Conservation (phyloP, 495 filamentous ascomycete species). For the Melanomma pulvis-pyrius region DNA sequence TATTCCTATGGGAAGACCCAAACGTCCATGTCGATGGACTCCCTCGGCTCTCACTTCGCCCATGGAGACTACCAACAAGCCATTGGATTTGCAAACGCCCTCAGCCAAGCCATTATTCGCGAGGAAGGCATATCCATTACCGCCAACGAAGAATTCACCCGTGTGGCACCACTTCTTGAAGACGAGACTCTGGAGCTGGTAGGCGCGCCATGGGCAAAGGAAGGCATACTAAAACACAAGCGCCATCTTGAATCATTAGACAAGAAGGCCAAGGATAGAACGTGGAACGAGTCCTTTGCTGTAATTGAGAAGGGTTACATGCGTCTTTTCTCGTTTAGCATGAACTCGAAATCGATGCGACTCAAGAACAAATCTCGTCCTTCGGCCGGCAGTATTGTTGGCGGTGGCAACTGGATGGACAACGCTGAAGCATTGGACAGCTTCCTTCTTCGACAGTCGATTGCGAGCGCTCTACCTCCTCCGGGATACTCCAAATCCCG, state of each 20-base stretch:
- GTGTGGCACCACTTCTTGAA: constrained; percentile 73
- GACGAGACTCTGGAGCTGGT: constrained; percentile 88
- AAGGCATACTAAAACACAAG: constrained; percentile 94
- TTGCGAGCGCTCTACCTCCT: constrained; percentile 84
- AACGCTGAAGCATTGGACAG: constrained; percentile 85
- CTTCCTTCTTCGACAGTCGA: constrained; percentile 88
- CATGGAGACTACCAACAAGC: constrained; percentile 90
- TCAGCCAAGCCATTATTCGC: constrained; percentile 91
- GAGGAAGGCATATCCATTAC: constrained; percentile 69
- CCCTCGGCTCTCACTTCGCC: constrained; percentile 75
- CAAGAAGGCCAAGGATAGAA: constrained; percentile 88
- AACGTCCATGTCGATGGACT: constrained; percentile 88
- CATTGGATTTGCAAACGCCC: constrained; percentile 95
- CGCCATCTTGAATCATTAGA: constrained; percentile 88
- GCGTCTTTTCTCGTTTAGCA: constrained; percentile 88
- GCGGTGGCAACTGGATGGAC: constrained; percentile 96
- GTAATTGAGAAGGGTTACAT: constrained; percentile 96
- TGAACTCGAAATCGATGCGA: constrained; percentile 68
- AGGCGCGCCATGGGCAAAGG: constrained; percentile 96
- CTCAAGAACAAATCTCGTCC: constrained; percentile 62
- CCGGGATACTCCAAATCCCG: constrained; percentile 90
- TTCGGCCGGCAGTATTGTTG: constrained; percentile 70
- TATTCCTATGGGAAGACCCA: constrained; percentile 87
- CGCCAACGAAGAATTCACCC: constrained; percentile 46
- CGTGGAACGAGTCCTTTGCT: constrained; percentile 96